Evolutionary conservation across 306 rosid species (phyloP).

Genomic region (Prunus mongolica): DNA sequence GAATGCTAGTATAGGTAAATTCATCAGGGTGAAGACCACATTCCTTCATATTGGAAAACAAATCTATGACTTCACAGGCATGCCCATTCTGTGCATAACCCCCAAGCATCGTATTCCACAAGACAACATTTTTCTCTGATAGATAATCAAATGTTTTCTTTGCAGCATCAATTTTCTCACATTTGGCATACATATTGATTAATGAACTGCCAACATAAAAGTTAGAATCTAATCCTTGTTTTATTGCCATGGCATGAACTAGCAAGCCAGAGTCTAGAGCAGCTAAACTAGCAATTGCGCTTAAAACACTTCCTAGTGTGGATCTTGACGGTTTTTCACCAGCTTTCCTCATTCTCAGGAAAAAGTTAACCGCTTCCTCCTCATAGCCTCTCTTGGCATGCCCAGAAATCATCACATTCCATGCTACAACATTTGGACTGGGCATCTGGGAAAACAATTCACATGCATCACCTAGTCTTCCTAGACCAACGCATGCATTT

Average conservation of each 20-base stretch:
- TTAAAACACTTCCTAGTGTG: conserved; percentile 78
- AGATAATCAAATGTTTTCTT: conserved; percentile 45
- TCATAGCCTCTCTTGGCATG: conserved; percentile 57
- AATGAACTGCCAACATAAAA: conserved; percentile 84
- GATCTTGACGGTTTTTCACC: conserved; percentile 66
- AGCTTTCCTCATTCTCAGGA: conserved; percentile 46
- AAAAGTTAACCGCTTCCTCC: conserved; percentile 47
- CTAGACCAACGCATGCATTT: conserved; percentile 44
- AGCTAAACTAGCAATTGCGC: conserved; percentile 52
- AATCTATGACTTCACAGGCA: conserved; percentile 43
- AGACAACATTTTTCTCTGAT: conserved; percentile 50
- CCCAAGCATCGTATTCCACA: conserved; percentile 86
- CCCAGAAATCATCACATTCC: conserved; percentile 89
- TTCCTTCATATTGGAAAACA: conserved; percentile 50
- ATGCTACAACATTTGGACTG: conserved; percentile 62
- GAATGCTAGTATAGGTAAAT: conserved; percentile 73
- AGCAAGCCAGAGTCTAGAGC: conserved; percentile 48
- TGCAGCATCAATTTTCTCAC: conserved; percentile 46
- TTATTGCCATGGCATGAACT: conserved; percentile 67
- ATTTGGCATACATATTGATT: conserved; percentile 84
- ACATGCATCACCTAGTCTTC: conserved; percentile 43
- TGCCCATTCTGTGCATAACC: conserved; percentile 56
- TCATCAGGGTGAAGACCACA: conserved; percentile 55
- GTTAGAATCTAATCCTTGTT: conserved; percentile 61
- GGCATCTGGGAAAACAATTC: conserved; percentile 49